These are phyloP conservation scores for Alternaria panax DNA, from an alignment of 2,329 filamentous ascomycete genomes.

Conservation along the genomic window DNA sequence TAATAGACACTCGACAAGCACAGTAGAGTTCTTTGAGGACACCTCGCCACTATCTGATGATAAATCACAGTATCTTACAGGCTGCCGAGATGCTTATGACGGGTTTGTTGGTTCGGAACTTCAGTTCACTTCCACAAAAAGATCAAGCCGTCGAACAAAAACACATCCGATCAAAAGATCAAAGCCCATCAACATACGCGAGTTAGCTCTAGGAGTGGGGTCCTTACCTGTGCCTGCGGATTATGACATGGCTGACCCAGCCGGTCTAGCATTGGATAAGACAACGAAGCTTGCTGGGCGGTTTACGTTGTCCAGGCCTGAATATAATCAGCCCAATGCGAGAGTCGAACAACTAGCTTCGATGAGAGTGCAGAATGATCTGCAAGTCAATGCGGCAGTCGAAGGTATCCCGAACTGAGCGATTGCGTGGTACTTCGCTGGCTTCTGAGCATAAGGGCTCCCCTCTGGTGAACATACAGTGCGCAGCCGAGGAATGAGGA, in stretches of 20 bases:
- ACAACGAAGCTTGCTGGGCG: not conserved
- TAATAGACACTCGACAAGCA: not conserved
- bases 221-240: slow-evolving; percentile 9
- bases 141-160: not conserved
- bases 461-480: not conserved
- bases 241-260: not conserved
- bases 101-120: slow-evolving; percentile 23
- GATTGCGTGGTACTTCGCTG: not conserved
- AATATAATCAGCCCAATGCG: not conserved
- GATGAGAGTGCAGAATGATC: not conserved
- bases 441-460: not conserved
- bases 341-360: not conserved
- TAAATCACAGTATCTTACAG: not conserved
- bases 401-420: not conserved
- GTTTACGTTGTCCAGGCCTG: not conserved
- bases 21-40: not conserved
- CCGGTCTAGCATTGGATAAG: not conserved
- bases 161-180: not conserved
- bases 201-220: slow-evolving; percentile 16
- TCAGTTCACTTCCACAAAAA: not conserved
- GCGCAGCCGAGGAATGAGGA: not conserved
- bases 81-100: slow-evolving; percentile 12
- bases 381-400: not conserved
- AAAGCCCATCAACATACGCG: not conserved
- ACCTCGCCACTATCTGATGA: not conserved